Percentiles rank a stretch among this genome's conserved stretches.
These are phyloP conservation scores for Cladochytrium replicatum DNA, from an alignment of 192 early-diverging fungal species.

Conservation along the genomic window DNA sequence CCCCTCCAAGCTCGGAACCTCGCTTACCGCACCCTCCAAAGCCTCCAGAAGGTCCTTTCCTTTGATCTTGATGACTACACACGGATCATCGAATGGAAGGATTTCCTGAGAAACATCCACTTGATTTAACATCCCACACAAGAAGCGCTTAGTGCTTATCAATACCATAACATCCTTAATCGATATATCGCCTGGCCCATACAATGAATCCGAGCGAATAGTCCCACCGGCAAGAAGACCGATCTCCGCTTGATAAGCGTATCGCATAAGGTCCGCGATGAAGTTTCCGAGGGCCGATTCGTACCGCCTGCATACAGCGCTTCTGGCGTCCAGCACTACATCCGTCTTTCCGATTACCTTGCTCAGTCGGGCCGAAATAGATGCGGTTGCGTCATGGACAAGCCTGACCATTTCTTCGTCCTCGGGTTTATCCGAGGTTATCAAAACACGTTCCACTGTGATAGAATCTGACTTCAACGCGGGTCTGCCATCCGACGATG, in stretches of 20 bases:
- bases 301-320: constrained; percentile 38
- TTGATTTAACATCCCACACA: too few relatives aligned
- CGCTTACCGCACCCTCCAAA: constrained; percentile 53
- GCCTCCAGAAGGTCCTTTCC: constrained; percentile 52
- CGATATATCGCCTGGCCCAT: constrained; percentile 40
- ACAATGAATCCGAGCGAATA: constrained; percentile 50
- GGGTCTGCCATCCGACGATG: too few relatives aligned
- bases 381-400: not conserved
- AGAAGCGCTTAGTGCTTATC: too few relatives aligned
- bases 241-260: constrained; percentile 37
- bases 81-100: constrained; percentile 61
- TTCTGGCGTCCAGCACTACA: constrained; percentile 44
- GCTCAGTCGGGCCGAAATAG: constrained; percentile 14
- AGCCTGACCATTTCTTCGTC: too few relatives aligned
- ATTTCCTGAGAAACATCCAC: too few relatives aligned
- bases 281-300: constrained; percentile 57
- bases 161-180: constrained; percentile 54
- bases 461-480: too few relatives aligned
- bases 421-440: too few relatives aligned
- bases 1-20: constrained; percentile 59
- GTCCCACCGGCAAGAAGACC: constrained; percentile 49
- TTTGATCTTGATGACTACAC: constrained; percentile 49
- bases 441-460: too few relatives aligned
- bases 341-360: constrained; percentile 46
- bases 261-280: constrained; percentile 53